Evolutionary conservation across 805 yeast genomes (phyloP).

Genomic region (Naumovozyma castellii): DNA sequence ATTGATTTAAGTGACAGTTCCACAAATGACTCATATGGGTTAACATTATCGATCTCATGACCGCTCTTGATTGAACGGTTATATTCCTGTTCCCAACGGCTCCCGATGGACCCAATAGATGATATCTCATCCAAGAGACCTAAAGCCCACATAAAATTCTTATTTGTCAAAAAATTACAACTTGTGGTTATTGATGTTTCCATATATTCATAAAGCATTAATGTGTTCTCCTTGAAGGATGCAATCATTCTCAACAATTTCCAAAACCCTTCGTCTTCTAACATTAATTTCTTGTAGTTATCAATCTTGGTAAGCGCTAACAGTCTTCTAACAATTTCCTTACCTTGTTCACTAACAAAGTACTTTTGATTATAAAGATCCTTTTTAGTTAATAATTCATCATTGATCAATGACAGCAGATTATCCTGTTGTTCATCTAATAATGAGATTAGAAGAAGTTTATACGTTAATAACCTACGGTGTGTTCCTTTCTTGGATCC

Average conservation of each 20-base stretch:
- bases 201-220: constrained; percentile 39
- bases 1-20: constrained; percentile 54
- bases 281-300: constrained; percentile 28
- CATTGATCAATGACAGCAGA: constrained; percentile 19
- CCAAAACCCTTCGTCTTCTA: constrained; percentile 50
- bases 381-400: constrained; percentile 25
- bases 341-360: constrained; percentile 36
- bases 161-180: neutral
- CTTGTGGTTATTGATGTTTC: constrained; percentile 18
- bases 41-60: constrained; percentile 35
- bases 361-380: constrained; percentile 27
- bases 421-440: constrained; percentile 15
- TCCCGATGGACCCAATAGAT: constrained; percentile 71
- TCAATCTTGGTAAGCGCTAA: constrained; percentile 26
- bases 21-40: constrained; percentile 47
- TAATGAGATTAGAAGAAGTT: constrained; percentile 21
- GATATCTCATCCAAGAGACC: constrained; percentile 73
- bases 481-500: constrained; percentile 21
- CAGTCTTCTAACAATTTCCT: constrained; percentile 37
- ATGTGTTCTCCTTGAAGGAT: constrained; percentile 35
- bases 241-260: constrained; percentile 41
- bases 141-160: constrained; percentile 53
- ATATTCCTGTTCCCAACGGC: constrained; percentile 62
- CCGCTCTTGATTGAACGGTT: constrained; percentile 38
- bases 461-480: constrained; percentile 34